phyloP scores from a whole-genome alignment of 2,329 filamentous ascomycete genomes.

The Rachicladosporium sp. region DNA sequence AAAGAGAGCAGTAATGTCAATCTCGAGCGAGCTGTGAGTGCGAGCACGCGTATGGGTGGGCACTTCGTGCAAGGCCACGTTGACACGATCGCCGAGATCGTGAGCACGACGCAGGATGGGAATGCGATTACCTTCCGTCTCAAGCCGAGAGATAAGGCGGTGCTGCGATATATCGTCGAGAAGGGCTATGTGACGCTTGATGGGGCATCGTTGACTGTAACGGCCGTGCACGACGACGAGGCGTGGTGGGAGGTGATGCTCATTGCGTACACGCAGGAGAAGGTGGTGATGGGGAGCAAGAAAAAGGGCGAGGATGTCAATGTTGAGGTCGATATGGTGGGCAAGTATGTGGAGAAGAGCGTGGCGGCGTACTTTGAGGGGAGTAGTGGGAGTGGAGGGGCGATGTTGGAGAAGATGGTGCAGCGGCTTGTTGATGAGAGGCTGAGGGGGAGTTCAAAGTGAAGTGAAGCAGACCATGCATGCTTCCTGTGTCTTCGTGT shows the following conservation, averaged over 20 bases:
- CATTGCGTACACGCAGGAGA: constrained; percentile 90
- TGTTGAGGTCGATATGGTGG: constrained; percentile 81
- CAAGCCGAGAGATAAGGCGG: constrained; percentile 52
- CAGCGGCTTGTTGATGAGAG: constrained; percentile 62
- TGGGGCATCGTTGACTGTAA: constrained; percentile 87
- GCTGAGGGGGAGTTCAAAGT: constrained; percentile 23
- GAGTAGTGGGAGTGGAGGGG: constrained; percentile 36
- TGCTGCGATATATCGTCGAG: constrained; percentile 82
- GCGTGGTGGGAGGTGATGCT: constrained; percentile 96
- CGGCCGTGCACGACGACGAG: constrained; percentile 67
- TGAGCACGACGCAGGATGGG: constrained; percentile 63
- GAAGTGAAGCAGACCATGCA: background rate
- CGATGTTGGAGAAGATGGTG: constrained; percentile 40
- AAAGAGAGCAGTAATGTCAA: constrained; percentile 60
- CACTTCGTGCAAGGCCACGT: constrained; percentile 98
- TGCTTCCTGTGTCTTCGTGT: too few species aligned
- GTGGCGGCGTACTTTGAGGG: constrained; percentile 65
- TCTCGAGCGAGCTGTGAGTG: constrained; percentile 83
- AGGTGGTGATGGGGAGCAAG: constrained; percentile 73
- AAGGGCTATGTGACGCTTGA: constrained; percentile 95
- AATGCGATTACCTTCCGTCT: constrained; percentile 85
- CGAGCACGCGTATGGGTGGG: constrained; percentile 88
- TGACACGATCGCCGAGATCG: constrained; percentile 71
- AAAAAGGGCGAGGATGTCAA: constrained; percentile 71
- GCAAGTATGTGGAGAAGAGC: constrained; percentile 83